Conservation (phyloP, 768 basidiomycete genomes). For the Mycena sanguinolenta region DNA sequence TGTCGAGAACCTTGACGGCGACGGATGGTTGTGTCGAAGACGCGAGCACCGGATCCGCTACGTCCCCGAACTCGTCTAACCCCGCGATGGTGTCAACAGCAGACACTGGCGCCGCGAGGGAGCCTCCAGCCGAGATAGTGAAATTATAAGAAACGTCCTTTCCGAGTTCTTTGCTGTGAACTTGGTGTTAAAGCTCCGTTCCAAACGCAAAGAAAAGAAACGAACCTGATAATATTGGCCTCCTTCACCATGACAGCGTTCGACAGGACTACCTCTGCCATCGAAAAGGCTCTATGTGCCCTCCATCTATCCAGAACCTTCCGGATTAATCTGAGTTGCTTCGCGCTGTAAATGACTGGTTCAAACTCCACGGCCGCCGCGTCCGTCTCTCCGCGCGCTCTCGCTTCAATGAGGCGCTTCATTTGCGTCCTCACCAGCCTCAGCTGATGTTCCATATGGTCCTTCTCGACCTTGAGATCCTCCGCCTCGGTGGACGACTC, state of each 20-base stretch:
- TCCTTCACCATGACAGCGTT: constrained; percentile 92
- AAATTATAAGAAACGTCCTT: constrained; percentile 95
- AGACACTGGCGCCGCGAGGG: constrained; percentile 83
- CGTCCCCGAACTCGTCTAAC: constrained; percentile 92
- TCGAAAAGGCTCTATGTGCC: constrained; percentile 85
- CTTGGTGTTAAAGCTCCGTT: constrained; percentile 11
- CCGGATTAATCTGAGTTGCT: constrained; percentile 84
- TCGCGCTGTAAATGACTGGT: constrained; percentile 85
- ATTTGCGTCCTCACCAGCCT: constrained; percentile 85
- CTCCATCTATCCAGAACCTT: constrained; percentile 91
- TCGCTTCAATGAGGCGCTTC: constrained; percentile 82
- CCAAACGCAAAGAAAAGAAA: not conserved
- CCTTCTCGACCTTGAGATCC: constrained; percentile 90
- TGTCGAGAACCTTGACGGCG: constrained; percentile 92
- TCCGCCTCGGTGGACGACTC: constrained; percentile 77
- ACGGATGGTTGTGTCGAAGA: constrained; percentile 86
- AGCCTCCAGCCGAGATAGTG: constrained; percentile 86
- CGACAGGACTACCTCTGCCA: constrained; percentile 91
- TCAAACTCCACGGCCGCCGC: constrained; percentile 75
- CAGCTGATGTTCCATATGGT: constrained; percentile 93
- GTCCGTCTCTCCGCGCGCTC: constrained; percentile 83
- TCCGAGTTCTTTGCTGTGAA: constrained; percentile 81
- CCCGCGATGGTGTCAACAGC: constrained; percentile 89
- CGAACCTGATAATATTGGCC: constrained; percentile 92
- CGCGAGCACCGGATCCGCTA: constrained; percentile 84